Base-by-base conservation (phyloP, 148 eudicot genomes). In the Nepenthes mirabilis region DNA sequence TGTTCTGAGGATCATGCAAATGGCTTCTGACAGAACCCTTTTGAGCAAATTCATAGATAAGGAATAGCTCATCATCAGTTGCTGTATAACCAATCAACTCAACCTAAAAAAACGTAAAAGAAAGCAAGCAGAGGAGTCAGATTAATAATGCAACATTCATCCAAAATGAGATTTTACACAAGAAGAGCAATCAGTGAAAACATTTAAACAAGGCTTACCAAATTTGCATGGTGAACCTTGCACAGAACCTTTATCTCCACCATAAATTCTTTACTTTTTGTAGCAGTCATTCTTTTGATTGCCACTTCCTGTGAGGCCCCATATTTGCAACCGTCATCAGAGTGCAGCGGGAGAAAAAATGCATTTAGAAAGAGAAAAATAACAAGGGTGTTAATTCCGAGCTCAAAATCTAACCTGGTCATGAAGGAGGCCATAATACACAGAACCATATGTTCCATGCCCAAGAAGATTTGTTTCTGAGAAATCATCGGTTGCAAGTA, bases 161-260 rank as follows among this genome's bases (percentile, higher is more conserved):
- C 45, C 45, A 40, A 0, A 40, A 40, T 40, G 45, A 40, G 45
- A 40, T 40, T 40, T 8, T 5, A 23, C 35, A 57, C 11, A 47
- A 14, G 13, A 40, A 40, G 8, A 23, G 8, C 8, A 40, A 40
- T 40, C 8, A 40, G 4, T 40, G 14, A 14, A 11, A 52, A 14
- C 23, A 52, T 52, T 52, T 52, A 33, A 14, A 36, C 47, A 48
- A 43, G 13, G 40, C 73, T 78, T 78, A 91, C 98, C 96, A 93
- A 79, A 75, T 93, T 93, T 66, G 96, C 47, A 63, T 93, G 98
- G 67, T 93, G 98, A 82, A 93, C 96, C 75, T 75, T 93, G 78
- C 98, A 88, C 37, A 93, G 77, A 68, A 93, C 85, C 82, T 88
- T 93, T 89, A 93, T 88, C 79, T 93, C 98, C 11, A 85, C 88